Evolutionary conservation across 495 filamentous ascomycete species (phyloP).

Genomic region (Aspergillus incahuasiensis): DNA sequence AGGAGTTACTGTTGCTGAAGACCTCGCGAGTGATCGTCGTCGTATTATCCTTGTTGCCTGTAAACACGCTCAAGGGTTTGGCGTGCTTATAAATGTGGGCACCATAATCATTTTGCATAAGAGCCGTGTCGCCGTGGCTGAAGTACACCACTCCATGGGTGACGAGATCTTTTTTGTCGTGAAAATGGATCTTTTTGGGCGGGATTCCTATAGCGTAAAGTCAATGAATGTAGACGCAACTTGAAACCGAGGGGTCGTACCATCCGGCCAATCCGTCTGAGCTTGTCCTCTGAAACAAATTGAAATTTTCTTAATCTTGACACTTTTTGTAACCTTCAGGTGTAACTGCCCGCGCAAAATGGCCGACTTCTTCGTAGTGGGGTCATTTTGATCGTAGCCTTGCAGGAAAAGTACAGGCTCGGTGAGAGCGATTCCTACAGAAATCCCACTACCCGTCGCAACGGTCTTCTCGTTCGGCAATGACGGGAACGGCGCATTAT

Average conservation of each 20-base stretch:
- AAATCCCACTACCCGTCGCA: conserved; percentile 66
- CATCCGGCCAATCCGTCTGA: conserved; percentile 95
- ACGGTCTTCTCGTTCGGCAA: conserved; percentile 61
- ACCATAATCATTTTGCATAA: conserved; percentile 59
- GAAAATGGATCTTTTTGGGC: conserved; percentile 76
- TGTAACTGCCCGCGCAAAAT: conserved; percentile 82
- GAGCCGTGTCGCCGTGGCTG: conserved; percentile 53
- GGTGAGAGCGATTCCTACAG: conserved; percentile 70
- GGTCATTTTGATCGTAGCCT: conserved; percentile 81
- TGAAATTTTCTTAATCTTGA: conserved; percentile 92
- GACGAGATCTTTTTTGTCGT: conserved; percentile 63
- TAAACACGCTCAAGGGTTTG: conserved; percentile 36
- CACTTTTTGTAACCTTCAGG: conserved; percentile 77
- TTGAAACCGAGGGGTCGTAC: conserved; percentile 33
- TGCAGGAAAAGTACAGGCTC: conserved; percentile 88
- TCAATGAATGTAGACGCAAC: conserved; percentile 14
- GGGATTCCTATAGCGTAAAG: conserved; percentile 63
- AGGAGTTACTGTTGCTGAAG: conserved; percentile 36
- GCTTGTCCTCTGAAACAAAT: conserved; percentile 81
- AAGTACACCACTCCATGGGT: conserved; percentile 46
- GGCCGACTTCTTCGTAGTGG: conserved; percentile 64
- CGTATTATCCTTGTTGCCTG: conserved; percentile 43
- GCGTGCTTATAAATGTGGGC: conserved; percentile 44
- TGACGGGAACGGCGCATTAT: conserved; percentile 31
- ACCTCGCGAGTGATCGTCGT: conserved; percentile 39